Evolutionary conservation across 2,329 filamentous ascomycete species (phyloP), one percentile per base, ranked within the genome.

Genomic region (Chalara sp.): DNA sequence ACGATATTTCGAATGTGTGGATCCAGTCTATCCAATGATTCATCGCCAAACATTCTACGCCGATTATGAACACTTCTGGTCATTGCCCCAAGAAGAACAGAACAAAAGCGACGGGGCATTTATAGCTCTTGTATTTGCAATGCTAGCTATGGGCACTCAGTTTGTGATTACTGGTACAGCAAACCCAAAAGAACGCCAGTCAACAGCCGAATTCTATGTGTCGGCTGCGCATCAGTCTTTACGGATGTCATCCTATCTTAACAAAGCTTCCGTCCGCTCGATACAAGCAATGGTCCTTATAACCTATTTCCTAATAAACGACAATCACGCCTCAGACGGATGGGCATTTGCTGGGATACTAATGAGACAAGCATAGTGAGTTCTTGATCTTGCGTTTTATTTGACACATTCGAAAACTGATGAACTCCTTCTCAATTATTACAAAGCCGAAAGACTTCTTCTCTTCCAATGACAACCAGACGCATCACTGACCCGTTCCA

Each of bases 221-320:
- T 90, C 86, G 6, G 87, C 87, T 5, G 83, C 85, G 44, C 88
- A 91, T 59, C 87, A 91, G 67, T 83, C 87, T 0, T 68, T 92
- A 42, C 78, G 87, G 2, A 79, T 90, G 62, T 85, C 81, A 51
- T 89, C 85, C 0, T 92, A 90, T 60, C 75, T 91, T 3, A 90
- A 86, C 65, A 81, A 81, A 43, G 84, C 86, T 2, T 87, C 84
- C 0, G 74, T 89, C 46, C 74, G 81, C 29, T 87, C 86, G 1
- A 81, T 91, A 32, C 86, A 89, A 66, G 81, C 87, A 43, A 91
- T 91, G 86, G 83, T 90, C 0, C 69, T 92, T n/a, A 82, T 90
- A 53, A 83, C 83, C 0, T 91, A 91, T 63, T 92, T 92, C 59
- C 73, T 92, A 35, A 90, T 91, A 71, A 92, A 92, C 61, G 87